phyloP scores from a whole-genome alignment of 2,329 filamentous ascomycete genomes.

The Beauveria bassiana region DNA sequence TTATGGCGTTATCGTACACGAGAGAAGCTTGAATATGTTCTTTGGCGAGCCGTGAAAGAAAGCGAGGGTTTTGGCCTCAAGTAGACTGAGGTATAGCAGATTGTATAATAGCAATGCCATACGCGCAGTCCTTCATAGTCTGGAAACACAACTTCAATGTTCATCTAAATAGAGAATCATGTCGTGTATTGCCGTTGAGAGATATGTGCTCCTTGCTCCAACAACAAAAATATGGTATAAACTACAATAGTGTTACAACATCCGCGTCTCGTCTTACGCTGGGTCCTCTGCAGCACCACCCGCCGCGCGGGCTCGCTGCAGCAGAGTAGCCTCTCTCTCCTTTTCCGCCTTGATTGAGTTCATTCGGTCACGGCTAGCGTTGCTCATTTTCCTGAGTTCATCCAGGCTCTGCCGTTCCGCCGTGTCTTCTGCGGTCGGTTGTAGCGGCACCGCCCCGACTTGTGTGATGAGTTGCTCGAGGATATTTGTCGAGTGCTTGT shows the following conservation, averaged over 20 bases:
- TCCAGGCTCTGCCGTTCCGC: conserved; percentile 50
- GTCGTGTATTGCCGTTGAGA: background rate
- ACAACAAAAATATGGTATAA: conserved; percentile 5
- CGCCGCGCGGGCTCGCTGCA: conserved; percentile 33
- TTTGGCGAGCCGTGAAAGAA: conserved; percentile 83
- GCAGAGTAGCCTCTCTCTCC: conserved; percentile 52
- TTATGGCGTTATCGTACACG: conserved; percentile 64
- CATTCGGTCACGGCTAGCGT: conserved; percentile 47
- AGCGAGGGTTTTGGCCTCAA: conserved; percentile 91
- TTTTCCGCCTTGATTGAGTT: conserved; percentile 46
- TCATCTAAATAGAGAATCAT: background rate
- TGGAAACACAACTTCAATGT: background rate
- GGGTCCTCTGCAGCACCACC: conserved; percentile 29
- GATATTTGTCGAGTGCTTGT: conserved; percentile 53
- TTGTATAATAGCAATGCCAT: background rate
- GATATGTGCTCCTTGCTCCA: conserved; percentile 1
- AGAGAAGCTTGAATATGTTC: conserved; percentile 58
- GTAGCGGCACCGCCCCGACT: conserved; percentile 51
- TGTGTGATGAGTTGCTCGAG: conserved; percentile 53
- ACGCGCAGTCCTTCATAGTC: background rate
- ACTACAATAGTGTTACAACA: conserved; percentile 13
- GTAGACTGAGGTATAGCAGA: conserved; percentile 27
- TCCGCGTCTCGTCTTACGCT: conserved; percentile 12
- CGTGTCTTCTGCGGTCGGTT: conserved; percentile 52
- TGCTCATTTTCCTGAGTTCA: conserved; percentile 42